These are phyloP conservation scores for Globisporangium paroecandrum DNA, from an alignment of 352 stramenopile genomes.

Conservation along the genomic window DNA sequence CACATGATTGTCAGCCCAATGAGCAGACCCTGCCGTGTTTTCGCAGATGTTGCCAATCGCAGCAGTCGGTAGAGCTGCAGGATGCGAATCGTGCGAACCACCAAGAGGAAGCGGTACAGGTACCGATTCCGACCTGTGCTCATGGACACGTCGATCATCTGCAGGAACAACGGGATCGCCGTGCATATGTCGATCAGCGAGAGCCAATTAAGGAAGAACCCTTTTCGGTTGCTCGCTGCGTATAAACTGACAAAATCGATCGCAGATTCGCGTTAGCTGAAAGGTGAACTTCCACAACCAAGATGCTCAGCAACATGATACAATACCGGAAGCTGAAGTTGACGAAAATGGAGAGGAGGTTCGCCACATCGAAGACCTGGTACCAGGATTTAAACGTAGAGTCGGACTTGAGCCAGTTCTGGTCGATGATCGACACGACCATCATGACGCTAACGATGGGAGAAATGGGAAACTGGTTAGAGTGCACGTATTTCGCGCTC, in stretches of 20 bases:
- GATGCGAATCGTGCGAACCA: conserved; percentile 53
- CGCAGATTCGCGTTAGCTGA: not conserved
- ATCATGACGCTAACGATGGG: conserved; percentile 35
- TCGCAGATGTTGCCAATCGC: conserved; percentile 52
- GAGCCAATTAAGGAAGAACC: conserved; percentile 58
- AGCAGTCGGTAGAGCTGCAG: conserved; percentile 65
- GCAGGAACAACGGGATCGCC: conserved; percentile 41
- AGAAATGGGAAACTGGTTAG: not conserved
- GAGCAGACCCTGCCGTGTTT: conserved; percentile 44
- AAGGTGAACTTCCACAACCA: not conserved
- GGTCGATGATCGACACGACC: conserved; percentile 55
- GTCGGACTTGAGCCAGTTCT: conserved; percentile 51
- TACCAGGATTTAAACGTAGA: conserved; percentile 31
- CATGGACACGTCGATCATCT: conserved; percentile 28
- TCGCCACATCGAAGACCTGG: conserved; percentile 42
- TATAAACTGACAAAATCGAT: conserved; percentile 39
- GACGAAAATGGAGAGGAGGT: conserved; percentile 40
- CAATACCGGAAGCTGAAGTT: conserved; percentile 46
- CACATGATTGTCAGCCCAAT: conserved; percentile 51
- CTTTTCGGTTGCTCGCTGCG: conserved; percentile 54
- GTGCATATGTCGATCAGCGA: conserved; percentile 53
- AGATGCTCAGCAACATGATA: not conserved
- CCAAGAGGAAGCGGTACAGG: conserved; percentile 57
- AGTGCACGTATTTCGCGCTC: not conserved
- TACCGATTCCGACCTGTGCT: conserved; percentile 30